These are phyloP conservation scores for Blyttiomyces sp. DNA, from an alignment of 371 early-diverging fungal genomes.

Conservation along the genomic window DNA sequence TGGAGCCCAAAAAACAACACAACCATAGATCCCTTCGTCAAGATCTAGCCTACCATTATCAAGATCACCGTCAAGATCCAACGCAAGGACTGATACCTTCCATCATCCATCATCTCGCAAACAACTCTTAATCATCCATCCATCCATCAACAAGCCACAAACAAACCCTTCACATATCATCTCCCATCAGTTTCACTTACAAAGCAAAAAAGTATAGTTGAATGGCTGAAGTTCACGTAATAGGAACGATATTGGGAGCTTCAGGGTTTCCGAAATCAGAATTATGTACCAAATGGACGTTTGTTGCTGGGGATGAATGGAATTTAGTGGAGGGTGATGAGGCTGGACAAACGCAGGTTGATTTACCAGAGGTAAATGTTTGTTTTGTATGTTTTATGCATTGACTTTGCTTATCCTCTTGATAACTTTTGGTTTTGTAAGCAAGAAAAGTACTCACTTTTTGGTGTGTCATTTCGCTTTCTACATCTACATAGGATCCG, in stretches of 20 bases:
- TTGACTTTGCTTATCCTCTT: not conserved
- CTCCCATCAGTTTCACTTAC: too few species aligned
- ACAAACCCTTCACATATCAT: too few species aligned
- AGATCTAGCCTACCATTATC: too few species aligned
- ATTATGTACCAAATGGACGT: conserved; percentile 42
- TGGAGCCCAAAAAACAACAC: too few species aligned
- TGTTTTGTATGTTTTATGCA: not conserved
- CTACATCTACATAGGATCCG: conserved; percentile 29
- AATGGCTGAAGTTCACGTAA: conserved; percentile 51
- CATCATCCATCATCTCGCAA: too few species aligned
- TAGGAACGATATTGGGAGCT: conserved; percentile 45
- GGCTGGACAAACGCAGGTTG: conserved; percentile 49
- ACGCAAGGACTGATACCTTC: too few species aligned
- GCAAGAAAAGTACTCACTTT: not conserved
- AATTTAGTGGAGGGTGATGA: conserved; percentile 40
- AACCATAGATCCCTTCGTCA: too few species aligned
- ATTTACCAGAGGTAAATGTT: conserved; percentile 35
- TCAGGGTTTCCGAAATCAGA: conserved; percentile 41
- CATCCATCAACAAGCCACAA: too few species aligned
- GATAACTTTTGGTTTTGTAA: not conserved
- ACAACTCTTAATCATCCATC: too few species aligned
- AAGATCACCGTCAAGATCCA: too few species aligned
- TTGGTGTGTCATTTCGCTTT: not conserved
- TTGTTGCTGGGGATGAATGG: conserved; percentile 48
- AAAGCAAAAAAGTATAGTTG: too few species aligned